Evolutionary conservation across 2,329 filamentous ascomycete genomes (phyloP).

Genomic region (Graphium sp.): DNA sequence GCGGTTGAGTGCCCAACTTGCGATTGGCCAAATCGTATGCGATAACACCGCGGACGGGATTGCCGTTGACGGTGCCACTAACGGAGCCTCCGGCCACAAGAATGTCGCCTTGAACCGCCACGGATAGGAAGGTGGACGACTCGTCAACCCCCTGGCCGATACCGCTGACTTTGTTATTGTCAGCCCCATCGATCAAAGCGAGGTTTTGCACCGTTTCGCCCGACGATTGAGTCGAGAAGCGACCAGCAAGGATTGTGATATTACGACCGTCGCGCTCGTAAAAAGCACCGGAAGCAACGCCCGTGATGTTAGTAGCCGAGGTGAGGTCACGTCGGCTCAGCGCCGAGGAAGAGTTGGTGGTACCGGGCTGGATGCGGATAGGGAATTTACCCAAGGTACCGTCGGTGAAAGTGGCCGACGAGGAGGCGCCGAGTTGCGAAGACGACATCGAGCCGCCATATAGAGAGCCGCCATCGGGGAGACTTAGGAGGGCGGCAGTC

Average conservation of each 20-base stretch:
- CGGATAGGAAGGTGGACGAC: slow-evolving; percentile 58
- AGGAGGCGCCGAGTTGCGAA: slow-evolving; percentile 54
- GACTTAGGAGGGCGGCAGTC: slow-evolving; percentile 47
- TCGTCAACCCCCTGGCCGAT: slow-evolving; percentile 47
- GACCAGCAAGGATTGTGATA: slow-evolving; percentile 74
- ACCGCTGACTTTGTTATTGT: slow-evolving; percentile 50
- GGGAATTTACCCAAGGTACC: slow-evolving; percentile 36
- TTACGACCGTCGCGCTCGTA: slow-evolving; percentile 56
- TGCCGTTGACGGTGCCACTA: slow-evolving; percentile 49
- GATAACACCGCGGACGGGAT: slow-evolving; percentile 54
- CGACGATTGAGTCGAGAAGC: slow-evolving; percentile 56
- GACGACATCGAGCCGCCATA: slow-evolving; percentile 76
- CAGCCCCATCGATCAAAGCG: slow-evolving; percentile 62
- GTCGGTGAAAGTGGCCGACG: slow-evolving; percentile 48
- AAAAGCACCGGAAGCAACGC: slow-evolving; percentile 66
- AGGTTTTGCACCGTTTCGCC: slow-evolving; percentile 63
- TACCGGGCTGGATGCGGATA: slow-evolving; percentile 28
- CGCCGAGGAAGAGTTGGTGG: slow-evolving; percentile 16
- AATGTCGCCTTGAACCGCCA: slow-evolving; percentile 48
- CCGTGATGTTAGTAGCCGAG: slow-evolving; percentile 26
- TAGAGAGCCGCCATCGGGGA: slow-evolving; percentile 46
- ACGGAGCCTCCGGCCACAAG: slow-evolving; percentile 75
- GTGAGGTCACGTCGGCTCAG: slow-evolving; percentile 28
- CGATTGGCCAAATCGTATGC: slow-evolving; percentile 58
- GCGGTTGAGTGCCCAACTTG: slow-evolving; percentile 54